phyloP scores from a whole-genome alignment of 805 yeast species.

The Ogataea kodamae region DNA sequence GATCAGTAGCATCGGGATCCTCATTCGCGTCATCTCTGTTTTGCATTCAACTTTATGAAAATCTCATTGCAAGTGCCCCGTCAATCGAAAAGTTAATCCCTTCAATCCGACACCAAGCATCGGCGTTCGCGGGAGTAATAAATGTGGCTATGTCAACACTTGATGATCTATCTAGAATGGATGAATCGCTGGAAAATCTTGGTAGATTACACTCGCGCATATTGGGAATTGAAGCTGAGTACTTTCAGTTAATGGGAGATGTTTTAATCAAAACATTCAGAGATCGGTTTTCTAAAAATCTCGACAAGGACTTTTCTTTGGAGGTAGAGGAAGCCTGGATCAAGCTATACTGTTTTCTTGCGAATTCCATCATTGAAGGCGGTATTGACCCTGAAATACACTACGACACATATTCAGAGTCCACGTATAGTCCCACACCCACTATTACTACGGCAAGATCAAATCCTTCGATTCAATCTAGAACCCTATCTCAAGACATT shows the following conservation, averaged over 20 bases:
- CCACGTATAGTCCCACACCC: too few species aligned
- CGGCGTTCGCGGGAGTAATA: constrained; percentile 75
- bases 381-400: constrained; percentile 49
- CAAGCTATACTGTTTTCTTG: constrained; percentile 61
- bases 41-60: constrained; percentile 73
- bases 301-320: constrained; percentile 42
- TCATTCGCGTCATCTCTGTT: constrained; percentile 57
- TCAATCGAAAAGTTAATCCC: constrained; percentile 65
- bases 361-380: constrained; percentile 62
- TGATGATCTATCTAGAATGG: constrained; percentile 54
- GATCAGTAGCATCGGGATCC: constrained; percentile 10
- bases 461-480: too few species aligned
- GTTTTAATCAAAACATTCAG: constrained; percentile 66
- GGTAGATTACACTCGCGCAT: constrained; percentile 77
- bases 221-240: constrained; percentile 65
- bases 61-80: constrained; percentile 59
- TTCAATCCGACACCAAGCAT: constrained; percentile 73
- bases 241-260: constrained; percentile 69
- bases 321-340: constrained; percentile 72
- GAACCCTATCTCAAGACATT: too few species aligned
- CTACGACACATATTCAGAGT: constrained; percentile 18
- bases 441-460: too few species aligned
- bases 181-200: constrained; percentile 55
- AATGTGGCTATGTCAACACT: constrained; percentile 62
- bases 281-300: constrained; percentile 46